These are phyloP conservation scores for Forsythia viridissima DNA, from an alignment of 257 asterid genomes.

Conservation along the genomic window DNA sequence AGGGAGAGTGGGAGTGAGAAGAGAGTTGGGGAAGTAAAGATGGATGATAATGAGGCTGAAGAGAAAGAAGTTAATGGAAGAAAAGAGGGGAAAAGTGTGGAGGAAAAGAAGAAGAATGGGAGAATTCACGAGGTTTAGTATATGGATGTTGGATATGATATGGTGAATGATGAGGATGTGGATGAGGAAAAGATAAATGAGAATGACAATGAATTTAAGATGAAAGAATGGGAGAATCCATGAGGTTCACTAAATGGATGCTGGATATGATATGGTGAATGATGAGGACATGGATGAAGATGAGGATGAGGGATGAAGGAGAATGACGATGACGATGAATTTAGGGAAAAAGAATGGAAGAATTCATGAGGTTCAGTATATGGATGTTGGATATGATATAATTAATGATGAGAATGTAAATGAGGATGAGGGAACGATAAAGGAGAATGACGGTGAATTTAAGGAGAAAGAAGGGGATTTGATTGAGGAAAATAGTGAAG, in stretches of 20 bases:
- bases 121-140: conserved; percentile 77
- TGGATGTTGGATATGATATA: conserved; percentile 69
- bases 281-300: conserved; percentile 36
- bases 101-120: conserved; percentile 53
- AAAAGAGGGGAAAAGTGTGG: conserved; percentile 29
- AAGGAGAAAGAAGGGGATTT: conserved; percentile 18
- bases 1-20: conserved; percentile 31
- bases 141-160: conserved; percentile 72
- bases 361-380: conserved; percentile 73
- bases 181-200: too few relatives aligned
- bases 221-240: too few relatives aligned
- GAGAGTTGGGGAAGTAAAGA: conserved; percentile 19
- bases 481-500: conserved; percentile 12
- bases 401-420: conserved; percentile 38
- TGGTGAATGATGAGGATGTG: conserved; percentile 39
- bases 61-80: conserved; percentile 32
- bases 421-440: conserved; percentile 28
- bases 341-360: conserved; percentile 61
- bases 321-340: conserved; percentile 37
- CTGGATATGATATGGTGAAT: too few relatives aligned
- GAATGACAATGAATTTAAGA: too few relatives aligned
- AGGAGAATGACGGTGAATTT: conserved; percentile 23
- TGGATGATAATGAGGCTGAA: conserved; percentile 38
- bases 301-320: conserved; percentile 34
- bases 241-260: too few relatives aligned